Percentiles rank a stretch among this genome's conserved stretches.
Conservation (phyloP, 768 basidiomycete species). For the Boletus rubroflammeus region DNA sequence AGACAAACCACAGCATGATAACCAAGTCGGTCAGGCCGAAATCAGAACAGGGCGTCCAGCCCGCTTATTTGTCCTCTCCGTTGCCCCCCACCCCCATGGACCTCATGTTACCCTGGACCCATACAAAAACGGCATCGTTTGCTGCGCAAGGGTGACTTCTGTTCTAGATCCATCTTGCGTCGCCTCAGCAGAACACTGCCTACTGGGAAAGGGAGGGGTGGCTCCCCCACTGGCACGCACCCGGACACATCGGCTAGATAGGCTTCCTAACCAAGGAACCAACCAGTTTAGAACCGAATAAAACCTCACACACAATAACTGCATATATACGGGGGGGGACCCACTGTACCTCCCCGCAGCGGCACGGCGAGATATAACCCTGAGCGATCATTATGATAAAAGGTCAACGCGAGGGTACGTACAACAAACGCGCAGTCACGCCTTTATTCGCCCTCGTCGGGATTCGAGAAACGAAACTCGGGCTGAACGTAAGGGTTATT, state of each 20-base stretch:
- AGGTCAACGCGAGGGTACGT: too few relatives aligned
- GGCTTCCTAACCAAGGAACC: neutral
- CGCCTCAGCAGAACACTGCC: neutral
- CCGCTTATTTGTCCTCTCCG: conserved; percentile 9
- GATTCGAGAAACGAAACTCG: too few relatives aligned
- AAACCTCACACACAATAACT: conserved; percentile 10
- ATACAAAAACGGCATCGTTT: neutral
- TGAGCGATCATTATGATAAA: too few relatives aligned
- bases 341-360: too few relatives aligned
- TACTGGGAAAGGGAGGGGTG: neutral
- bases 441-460: too few relatives aligned
- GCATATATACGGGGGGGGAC: conserved; percentile 1
- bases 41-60: neutral
- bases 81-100: neutral
- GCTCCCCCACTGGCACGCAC: neutral
- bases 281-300: neutral
- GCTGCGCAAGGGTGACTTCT: neutral
- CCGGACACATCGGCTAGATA: conserved; percentile 2
- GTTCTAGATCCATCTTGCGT: neutral
- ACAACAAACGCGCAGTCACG: too few relatives aligned
- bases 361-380: too few relatives aligned
- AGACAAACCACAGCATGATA: neutral
- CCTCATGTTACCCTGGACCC: neutral
- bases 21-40: neutral
- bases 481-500: neutral